These are phyloP conservation scores for Croton setiger DNA, from an alignment of 441 rosid species.

Conservation along the genomic window DNA sequence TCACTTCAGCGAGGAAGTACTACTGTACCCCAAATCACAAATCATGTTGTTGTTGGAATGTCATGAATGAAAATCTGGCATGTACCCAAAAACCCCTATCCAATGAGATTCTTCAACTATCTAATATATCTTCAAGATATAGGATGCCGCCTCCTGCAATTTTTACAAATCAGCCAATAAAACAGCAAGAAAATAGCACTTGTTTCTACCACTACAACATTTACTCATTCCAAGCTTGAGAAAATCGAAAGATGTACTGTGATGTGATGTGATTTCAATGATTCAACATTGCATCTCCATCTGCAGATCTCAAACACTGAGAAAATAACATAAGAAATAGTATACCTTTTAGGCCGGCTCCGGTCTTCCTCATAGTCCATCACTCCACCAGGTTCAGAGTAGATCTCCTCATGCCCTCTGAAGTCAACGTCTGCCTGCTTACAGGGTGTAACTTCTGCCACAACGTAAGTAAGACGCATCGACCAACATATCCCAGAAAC, in stretches of 20 bases:
- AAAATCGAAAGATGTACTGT: neutral
- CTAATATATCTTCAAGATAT: conserved; percentile 38
- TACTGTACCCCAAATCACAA: conserved; percentile 27
- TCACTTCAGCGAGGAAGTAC: conserved; percentile 19
- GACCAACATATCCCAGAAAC: conserved; percentile 59
- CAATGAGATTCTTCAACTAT: conserved; percentile 29
- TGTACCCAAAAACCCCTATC: conserved; percentile 21
- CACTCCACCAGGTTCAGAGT: conserved; percentile 96
- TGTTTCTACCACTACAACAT: neutral
- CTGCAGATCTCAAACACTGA: neutral
- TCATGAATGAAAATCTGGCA: conserved; percentile 37
- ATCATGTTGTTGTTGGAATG: conserved; percentile 22
- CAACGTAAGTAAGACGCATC: conserved; percentile 98
- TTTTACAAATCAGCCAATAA: conserved; percentile 10
- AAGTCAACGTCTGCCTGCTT: conserved; percentile 86
- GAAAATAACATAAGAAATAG: neutral
- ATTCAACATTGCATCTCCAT: neutral
- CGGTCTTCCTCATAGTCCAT: conserved; percentile 97
- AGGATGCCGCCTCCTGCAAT: conserved; percentile 90
- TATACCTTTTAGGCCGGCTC: conserved; percentile 90
- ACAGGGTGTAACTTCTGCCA: conserved; percentile 98
- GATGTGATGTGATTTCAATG: neutral
- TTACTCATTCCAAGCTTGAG: neutral
- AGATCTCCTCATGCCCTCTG: conserved; percentile 92
- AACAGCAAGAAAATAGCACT: neutral